These are phyloP conservation scores for Daldinia grandis DNA, from an alignment of 495 filamentous ascomycete genomes.

Conservation along the genomic window DNA sequence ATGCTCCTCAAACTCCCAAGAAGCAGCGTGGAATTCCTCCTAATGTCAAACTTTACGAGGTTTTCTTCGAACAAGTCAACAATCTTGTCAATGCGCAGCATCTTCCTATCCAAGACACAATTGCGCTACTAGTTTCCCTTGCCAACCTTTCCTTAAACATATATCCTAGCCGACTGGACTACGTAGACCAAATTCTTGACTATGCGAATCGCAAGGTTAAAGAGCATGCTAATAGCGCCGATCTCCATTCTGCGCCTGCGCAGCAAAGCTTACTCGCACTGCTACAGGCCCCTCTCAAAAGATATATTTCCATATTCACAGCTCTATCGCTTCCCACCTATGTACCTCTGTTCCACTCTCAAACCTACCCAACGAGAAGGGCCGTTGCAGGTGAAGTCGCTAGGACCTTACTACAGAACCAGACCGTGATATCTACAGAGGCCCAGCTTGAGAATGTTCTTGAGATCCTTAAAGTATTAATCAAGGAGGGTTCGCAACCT, in stretches of 20 bases:
- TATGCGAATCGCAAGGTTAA: slow-evolving; percentile 89
- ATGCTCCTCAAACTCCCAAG: slow-evolving; percentile 50
- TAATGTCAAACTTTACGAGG: slow-evolving; percentile 91
- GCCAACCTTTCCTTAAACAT: slow-evolving; percentile 94
- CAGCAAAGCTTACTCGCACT: slow-evolving; percentile 90
- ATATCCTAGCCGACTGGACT: slow-evolving; percentile 90
- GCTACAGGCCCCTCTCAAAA: slow-evolving; percentile 84
- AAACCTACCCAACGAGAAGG: slow-evolving; percentile 91
- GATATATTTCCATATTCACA: slow-evolving; percentile 93
- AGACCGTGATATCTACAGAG: slow-evolving; percentile 75
- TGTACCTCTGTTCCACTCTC: slow-evolving; percentile 85
- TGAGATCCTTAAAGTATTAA: slow-evolving; percentile 85
- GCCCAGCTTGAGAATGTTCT: slow-evolving; percentile 89
- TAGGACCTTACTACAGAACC: slow-evolving; percentile 78
- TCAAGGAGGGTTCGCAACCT: slow-evolving; percentile 90
- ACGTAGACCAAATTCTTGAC: slow-evolving; percentile 91
- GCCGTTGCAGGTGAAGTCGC: slow-evolving; percentile 90
- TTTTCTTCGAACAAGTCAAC: slow-evolving; percentile 96
- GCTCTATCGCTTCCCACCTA: slow-evolving; percentile 90
- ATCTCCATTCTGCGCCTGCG: slow-evolving; percentile 85
- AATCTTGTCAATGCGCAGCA: slow-evolving; percentile 90
- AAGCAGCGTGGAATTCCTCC: slow-evolving; percentile 77
- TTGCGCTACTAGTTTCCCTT: slow-evolving; percentile 89
- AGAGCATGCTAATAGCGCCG: slow-evolving; percentile 90
- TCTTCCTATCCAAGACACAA: slow-evolving; percentile 92